Base-by-base conservation (phyloP, 495 filamentous ascomycete species). In the Physcia stellaris region DNA sequence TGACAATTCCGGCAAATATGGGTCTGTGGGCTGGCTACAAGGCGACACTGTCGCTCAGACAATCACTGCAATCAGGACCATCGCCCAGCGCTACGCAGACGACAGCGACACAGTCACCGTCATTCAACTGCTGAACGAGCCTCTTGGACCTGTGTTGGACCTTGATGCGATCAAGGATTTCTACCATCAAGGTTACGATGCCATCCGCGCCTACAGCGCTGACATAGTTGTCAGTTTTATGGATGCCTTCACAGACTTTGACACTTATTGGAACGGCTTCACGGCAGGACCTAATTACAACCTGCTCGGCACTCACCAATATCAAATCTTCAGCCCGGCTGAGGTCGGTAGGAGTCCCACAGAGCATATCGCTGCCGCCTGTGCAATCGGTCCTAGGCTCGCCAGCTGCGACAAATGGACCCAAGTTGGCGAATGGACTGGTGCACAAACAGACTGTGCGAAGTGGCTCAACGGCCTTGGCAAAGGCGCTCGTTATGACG, bases 111-210 rank as follows among this genome's bases (percentile, higher is more conserved):
- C 80, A 4, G 75, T 87, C 16, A 68, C 73, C 12, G 64, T 73
- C 0, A 79, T 87, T 46, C 72, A 85, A 52, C 68, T 82, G 3
- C 58, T 86, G 31, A 86, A 87, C 49, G 82, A 86, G 55, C 81
- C 71, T 15, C 43, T 67, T 22, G 60, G 58, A 17, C 35, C 54
- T 3, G 62, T 59, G 2, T 61, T 82, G 17, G 57, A 75, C 42
- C 52, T 71, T 34, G 56, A 58, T 35, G 52, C 44, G 3, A 45
- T 83, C 24, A 62, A 70, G 44, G 59, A 75, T 39, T 86, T 76
- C 60, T 81, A 82, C 58, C 66, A 72, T 29, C 67, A 78, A 34
- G 67, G 71, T 11, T 78, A 64, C 58, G 66, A 66, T 6, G 64
- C 64, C 23, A 58, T 77, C 15, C 71, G 70, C 12, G 46, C 55